Evolutionary conservation across 306 rosid genomes (phyloP), one percentile per base, ranked within the genome.

Genomic region (Mimosa bimucronata): DNA sequence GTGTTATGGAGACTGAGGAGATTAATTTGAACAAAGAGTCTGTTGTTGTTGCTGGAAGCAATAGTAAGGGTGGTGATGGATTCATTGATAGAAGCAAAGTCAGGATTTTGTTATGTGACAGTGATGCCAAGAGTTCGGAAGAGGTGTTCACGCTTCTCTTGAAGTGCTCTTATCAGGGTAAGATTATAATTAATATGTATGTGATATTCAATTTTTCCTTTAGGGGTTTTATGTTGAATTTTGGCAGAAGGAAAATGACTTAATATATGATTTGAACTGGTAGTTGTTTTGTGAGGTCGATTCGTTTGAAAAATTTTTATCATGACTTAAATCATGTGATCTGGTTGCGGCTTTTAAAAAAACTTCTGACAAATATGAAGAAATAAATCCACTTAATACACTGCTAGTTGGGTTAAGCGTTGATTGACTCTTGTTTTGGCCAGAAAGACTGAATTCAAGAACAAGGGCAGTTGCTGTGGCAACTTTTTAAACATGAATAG

Each of bases 1-100:
- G 64, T 2, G 65, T 13, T 34, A 94, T 92, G 97, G 95, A 87
- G 85, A 12, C 78, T 60, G 83, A 74, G 80, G 91, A 77, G 66
- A 37, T 87, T 67, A 89, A 86, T 88, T 87, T 95, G 90, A 91
- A 85, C 79, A 86, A 68, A 76, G 91, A 86, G 31, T 55, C 73
- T 70, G 89, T 71, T 55, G 87, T 74, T 44, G 86, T 67, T 23
- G 83, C 60, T 28, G 85, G 66, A 25, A 78, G 76, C n/a, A 89
- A 68, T 28, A 78, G 83, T 58, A 88, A 77, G 75, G 74, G 77
- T 31, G 88, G 88, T 30, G 99, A 93, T 68, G 97, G 92, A 4
- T 93, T 93, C 50, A 87, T 96, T 73, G 99, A 96, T 73, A 86
- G 99, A 84, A 96, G 97, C 81, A 93, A 89, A 83, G 99, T 96